phyloP scores from a whole-genome alignment of 2,329 filamentous ascomycete species.

The Diaporthe sp. region DNA sequence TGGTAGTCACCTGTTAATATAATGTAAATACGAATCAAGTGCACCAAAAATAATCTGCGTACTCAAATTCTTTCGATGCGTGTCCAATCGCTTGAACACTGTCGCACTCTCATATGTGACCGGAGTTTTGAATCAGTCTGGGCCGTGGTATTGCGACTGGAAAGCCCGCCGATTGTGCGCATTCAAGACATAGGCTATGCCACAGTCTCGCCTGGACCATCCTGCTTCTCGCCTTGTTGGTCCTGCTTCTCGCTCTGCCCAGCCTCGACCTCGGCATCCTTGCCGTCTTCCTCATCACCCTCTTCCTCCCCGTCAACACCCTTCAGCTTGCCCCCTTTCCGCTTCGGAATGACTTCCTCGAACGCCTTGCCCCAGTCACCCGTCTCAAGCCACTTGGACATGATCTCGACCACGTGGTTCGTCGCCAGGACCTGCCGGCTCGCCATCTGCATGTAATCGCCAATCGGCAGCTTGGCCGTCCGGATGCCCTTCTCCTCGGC shows the following conservation, averaged over 20 bases:
- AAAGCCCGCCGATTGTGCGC: background rate
- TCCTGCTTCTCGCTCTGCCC: slow-evolving; percentile 24
- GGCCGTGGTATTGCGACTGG: background rate
- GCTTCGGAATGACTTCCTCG: slow-evolving; percentile 86
- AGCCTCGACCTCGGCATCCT: background rate
- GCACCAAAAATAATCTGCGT: background rate
- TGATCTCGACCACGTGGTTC: slow-evolving; percentile 97
- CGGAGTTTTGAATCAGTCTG: background rate
- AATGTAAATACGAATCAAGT: slow-evolving; percentile 1
- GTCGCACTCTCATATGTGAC: background rate
- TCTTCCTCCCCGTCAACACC: slow-evolving; percentile 45
- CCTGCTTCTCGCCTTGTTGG: background rate
- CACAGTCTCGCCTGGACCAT: background rate
- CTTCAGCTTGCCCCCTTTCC: slow-evolving; percentile 84
- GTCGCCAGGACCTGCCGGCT: slow-evolving; percentile 89
- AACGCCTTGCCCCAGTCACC: slow-evolving; percentile 95
- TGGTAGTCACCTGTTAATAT: slow-evolving; percentile 3
- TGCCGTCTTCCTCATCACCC: slow-evolving; percentile 31
- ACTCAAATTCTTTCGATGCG: background rate
- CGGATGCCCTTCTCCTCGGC: slow-evolving; percentile 82
- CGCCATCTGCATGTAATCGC: slow-evolving; percentile 93
- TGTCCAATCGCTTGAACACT: background rate
- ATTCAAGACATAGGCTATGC: slow-evolving; percentile 5
- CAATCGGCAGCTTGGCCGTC: slow-evolving; percentile 93
- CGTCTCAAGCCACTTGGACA: slow-evolving; percentile 91